Evolutionary conservation across 2,329 filamentous ascomycete genomes (phyloP).

Genomic region (Neonectria coccinea): DNA sequence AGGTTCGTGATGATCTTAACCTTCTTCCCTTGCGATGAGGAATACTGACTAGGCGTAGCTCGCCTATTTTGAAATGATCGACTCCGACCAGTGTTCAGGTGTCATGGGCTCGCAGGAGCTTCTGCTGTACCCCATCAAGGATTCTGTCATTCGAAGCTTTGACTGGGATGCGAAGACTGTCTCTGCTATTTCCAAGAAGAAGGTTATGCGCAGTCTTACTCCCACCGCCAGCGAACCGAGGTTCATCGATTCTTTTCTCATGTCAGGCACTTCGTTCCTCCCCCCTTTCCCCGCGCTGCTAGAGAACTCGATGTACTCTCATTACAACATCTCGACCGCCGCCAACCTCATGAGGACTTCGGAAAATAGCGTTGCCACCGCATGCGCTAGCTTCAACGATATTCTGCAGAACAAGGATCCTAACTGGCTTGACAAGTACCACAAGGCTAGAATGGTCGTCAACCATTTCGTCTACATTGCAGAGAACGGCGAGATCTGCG

Average conservation of each 20-base stretch:
- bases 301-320: slow-evolving; percentile 65
- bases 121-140: slow-evolving; percentile 85
- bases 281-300: slow-evolving; percentile 82
- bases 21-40: neutral
- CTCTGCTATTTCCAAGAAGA: slow-evolving; percentile 71
- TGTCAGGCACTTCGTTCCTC: slow-evolving; percentile 85
- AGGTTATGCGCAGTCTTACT: slow-evolving; percentile 76
- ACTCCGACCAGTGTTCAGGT: slow-evolving; percentile 76
- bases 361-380: slow-evolving; percentile 75
- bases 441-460: slow-evolving; percentile 84
- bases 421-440: slow-evolving; percentile 87
- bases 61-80: slow-evolving; percentile 78
- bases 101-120: slow-evolving; percentile 88
- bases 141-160: slow-evolving; percentile 74
- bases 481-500: slow-evolving; percentile 79
- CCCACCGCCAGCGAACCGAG: slow-evolving; percentile 74
- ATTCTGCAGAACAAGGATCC: slow-evolving; percentile 77
- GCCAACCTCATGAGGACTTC: slow-evolving; percentile 79
- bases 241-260: slow-evolving; percentile 85
- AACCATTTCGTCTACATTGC: slow-evolving; percentile 89
- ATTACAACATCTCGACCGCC: slow-evolving; percentile 77
- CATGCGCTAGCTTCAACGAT: slow-evolving; percentile 84
- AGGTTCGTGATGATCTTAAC: slow-evolving; percentile 65
- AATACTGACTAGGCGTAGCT: slow-evolving; percentile 63
- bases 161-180: slow-evolving; percentile 78